Base-by-base conservation (phyloP, 2,329 filamentous ascomycete species). In the Tolypocladium ovalisporum region DNA sequence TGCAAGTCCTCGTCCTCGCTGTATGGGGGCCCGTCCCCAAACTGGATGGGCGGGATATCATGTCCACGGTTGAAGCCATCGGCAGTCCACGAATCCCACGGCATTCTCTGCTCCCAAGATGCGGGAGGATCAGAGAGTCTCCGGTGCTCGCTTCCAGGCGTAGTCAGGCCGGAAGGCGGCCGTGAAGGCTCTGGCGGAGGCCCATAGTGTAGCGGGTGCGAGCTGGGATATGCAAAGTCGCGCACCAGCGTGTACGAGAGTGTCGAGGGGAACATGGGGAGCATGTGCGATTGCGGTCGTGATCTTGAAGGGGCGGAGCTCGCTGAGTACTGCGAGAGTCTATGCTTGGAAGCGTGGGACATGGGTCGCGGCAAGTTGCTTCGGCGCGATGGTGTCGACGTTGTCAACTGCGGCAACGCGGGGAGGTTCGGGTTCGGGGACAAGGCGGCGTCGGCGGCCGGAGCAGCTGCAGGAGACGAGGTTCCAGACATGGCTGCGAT, bases 1-100 rank as follows among this genome's bases (percentile, higher is more conserved):
- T 94, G 90, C 49, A 97, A 79, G 71, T 97, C 94, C 65, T 97
- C 91, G 67, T 97, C 92, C 73, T 97, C 92, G 71, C 90, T 96
- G 76, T 91, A 97, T 2, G 92, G 93, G 27, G 92, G 92, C 0
- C 92, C 92, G 68, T 94, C 90, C 4, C 84, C 89, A 65, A 94
- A 93, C 54, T 90, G 84, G 68, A 94, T 91, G 24, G 89, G 88
- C 12, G 90, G 87, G 19, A 95, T 78, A 66, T 92, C 88, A 63
- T 89, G 81, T 29, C 80, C 83, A 56, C 81, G 86, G 62, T 78
- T 80, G 61, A 82, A 79, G 37, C 79, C 71, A 63, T 81, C 73
- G 66, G 79, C 62, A 57, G 73, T 68, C 79, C 81, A 84, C 32
- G 75, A 74, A 49, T 83, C 80, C 81, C 82, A 85, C 37, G 75